Base-by-base conservation (phyloP, 345 rosid species). In the Acer campestre region DNA sequence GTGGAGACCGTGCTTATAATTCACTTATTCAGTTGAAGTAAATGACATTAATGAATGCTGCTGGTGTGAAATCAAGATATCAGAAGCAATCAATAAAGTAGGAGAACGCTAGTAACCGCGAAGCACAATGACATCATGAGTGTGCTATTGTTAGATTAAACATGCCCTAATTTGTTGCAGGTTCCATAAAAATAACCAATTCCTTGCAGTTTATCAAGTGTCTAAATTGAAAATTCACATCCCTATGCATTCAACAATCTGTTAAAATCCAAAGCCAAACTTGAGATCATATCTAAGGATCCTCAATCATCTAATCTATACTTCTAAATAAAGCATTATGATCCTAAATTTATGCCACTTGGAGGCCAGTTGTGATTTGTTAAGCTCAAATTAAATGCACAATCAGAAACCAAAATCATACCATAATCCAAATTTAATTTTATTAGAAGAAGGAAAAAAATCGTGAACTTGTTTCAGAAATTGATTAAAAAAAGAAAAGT, bases 211-310 rank as follows among this genome's bases (percentile, higher is more conserved):
- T 70, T 61, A 22, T 8, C 1, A 0, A 4, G 25, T 23, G 13
- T 27, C 68, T 23, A 5, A 5, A 46, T 22, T 61, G 18, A 2
- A 51, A 27, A 59, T 23, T 64, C n/a, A 49, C 22, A 29, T 17
- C 49, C 29, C 46, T 42, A 42, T 35, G 38, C 53, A 31, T 59
- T 56, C 29, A n/a, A 29, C 23, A 23, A 35, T 35, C 58, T 31
- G 20, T 56, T 71, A 20, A 10, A 56, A 56, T 72, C 75, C 40
- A 72, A 68, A 44, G 29, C 51, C 56, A 44, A 67, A 67, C 6
- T 8, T 67, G 48, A 46, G 29, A 46, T 44, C 55, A 16, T 64
- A 27, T 64, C 35, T 16, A 27, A 13, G 9, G 2, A 14, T 0
- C 23, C 61, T 56, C 58, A 59, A 20, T n/a, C 9, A 0, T 9